Evolutionary conservation across 225 moss, liverwort and hornwort genomes (phyloP).

Genomic region (Sphagnum contortum): DNA sequence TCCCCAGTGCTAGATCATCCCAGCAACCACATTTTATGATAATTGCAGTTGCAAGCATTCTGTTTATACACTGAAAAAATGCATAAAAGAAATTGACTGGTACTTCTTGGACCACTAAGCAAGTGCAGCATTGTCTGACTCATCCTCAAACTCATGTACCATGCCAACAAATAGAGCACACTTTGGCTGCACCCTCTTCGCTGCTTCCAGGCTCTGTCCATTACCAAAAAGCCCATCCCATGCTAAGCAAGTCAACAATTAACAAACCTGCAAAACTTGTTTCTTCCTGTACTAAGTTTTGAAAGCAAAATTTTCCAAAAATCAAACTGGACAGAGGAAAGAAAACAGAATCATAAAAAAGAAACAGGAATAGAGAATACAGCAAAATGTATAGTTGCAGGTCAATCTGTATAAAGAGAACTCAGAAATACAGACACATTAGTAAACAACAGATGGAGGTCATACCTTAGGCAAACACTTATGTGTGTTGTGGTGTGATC

Average conservation of each 20-base stretch:
- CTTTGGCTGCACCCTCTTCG: conserved; percentile 74
- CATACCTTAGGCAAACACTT: conserved; percentile 63
- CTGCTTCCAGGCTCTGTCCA: conserved; percentile 62
- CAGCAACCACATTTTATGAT: too few species aligned
- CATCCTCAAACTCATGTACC: conserved; percentile 91
- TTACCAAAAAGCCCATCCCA: background rate
- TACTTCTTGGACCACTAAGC: conserved; percentile 83
- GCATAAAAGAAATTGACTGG: background rate
- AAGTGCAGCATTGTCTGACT: conserved; percentile 60
- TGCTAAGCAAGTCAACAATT: too few species aligned
- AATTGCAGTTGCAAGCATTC: background rate
- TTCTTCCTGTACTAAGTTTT: too few species aligned
- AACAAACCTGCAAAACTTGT: too few species aligned
- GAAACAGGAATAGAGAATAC: too few species aligned
- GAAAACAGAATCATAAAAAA: too few species aligned
- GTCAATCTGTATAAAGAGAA: too few species aligned
- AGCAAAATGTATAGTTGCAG: too few species aligned
- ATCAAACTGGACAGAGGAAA: too few species aligned
- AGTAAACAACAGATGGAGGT: background rate
- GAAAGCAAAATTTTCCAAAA: too few species aligned
- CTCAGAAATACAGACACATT: too few species aligned
- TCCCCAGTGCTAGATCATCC: too few species aligned
- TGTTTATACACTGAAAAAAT: background rate
- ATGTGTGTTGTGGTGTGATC: conserved; percentile 70
- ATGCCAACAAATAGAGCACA: conserved; percentile 85